phyloP scores from a whole-genome alignment of 257 asterid species.

The Eucommia ulmoides region DNA sequence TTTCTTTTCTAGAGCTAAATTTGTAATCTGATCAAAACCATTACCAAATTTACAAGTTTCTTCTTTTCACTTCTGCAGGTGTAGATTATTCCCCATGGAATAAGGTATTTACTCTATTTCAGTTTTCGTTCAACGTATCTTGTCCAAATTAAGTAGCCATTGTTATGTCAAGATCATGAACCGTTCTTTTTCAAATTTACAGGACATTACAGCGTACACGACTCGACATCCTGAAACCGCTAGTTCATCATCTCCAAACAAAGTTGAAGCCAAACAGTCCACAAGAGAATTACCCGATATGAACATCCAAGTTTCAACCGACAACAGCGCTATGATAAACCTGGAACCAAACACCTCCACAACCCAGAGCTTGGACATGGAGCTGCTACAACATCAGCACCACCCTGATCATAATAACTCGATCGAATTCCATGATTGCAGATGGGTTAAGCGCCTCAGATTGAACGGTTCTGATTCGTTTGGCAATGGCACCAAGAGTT shows the following conservation, averaged over 20 bases:
- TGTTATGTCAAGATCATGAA: too few relatives aligned
- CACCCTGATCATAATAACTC: too few relatives aligned
- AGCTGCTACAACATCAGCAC: too few relatives aligned
- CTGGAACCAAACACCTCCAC: constrained; percentile 40
- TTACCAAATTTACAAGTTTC: constrained; percentile 4
- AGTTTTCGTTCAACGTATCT: neutral
- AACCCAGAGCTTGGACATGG: constrained; percentile 77
- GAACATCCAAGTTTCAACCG: constrained; percentile 38
- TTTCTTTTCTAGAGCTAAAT: too few relatives aligned
- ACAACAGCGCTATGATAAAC: constrained; percentile 20
- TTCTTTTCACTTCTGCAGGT: constrained; percentile 35
- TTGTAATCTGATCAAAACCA: too few relatives aligned
- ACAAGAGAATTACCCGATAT: constrained; percentile 21
- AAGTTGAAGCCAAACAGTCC: constrained; percentile 6
- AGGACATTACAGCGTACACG: constrained; percentile 16
- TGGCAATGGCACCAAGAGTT: constrained; percentile 29
- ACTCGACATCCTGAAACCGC: neutral
- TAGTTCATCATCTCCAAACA: constrained; percentile 14
- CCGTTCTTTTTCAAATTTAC: constrained; percentile 4
- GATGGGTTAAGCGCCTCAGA: constrained; percentile 79
- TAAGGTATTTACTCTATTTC: constrained; percentile 35
- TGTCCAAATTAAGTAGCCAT: neutral
- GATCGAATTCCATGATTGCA: too few relatives aligned
- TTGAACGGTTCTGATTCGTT: constrained; percentile 23
- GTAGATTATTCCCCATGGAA: constrained; percentile 27